Evolutionary conservation across 306 rosid species (phyloP).

Genomic region (Gastrolobium bilobum): DNA sequence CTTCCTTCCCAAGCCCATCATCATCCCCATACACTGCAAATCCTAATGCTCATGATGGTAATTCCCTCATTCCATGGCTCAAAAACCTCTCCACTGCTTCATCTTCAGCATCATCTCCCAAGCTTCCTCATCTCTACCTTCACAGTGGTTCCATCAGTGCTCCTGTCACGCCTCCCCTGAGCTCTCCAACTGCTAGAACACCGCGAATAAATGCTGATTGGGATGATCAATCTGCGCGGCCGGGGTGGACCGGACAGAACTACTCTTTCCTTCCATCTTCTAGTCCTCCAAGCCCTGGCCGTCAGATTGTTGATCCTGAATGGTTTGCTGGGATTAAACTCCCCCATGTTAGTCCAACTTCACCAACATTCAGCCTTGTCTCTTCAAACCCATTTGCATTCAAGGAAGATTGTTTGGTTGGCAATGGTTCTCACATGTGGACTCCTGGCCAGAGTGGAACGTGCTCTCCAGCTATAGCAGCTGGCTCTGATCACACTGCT

Average conservation of each 20-base stretch:
- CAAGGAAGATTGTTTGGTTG: constrained; percentile 68
- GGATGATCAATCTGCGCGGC: constrained; percentile 67
- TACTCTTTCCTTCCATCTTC: constrained; percentile 79
- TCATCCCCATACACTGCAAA: constrained; percentile 73
- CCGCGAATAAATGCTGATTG: constrained; percentile 72
- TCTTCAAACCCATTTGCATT: constrained; percentile 87
- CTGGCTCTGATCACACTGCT: constrained; percentile 78
- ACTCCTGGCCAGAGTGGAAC: constrained; percentile 97
- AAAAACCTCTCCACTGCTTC: constrained; percentile 88
- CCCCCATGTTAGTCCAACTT: constrained; percentile 75
- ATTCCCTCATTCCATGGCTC: constrained; percentile 95
- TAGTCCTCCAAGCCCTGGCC: constrained; percentile 89
- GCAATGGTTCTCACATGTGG: constrained; percentile 85
- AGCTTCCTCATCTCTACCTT: constrained; percentile 70
- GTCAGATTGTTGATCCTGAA: constrained; percentile 78
- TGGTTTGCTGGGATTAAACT: constrained; percentile 89
- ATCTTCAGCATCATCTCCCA: constrained; percentile 82
- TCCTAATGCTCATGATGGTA: constrained; percentile 64
- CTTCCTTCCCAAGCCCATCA: constrained; percentile 94
- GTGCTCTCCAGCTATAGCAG: constrained; percentile 90
- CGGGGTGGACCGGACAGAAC: constrained; percentile 69
- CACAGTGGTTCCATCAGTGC: constrained; percentile 91
- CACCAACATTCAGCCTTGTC: constrained; percentile 89
- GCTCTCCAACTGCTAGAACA: constrained; percentile 93
- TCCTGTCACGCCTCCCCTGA: constrained; percentile 95